Percentiles rank a stretch among this genome's conserved stretches.
Evolutionary conservation across 1,284 basidiomycete genomes (phyloP).

Genomic region (Fomitopsis schrenkii): DNA sequence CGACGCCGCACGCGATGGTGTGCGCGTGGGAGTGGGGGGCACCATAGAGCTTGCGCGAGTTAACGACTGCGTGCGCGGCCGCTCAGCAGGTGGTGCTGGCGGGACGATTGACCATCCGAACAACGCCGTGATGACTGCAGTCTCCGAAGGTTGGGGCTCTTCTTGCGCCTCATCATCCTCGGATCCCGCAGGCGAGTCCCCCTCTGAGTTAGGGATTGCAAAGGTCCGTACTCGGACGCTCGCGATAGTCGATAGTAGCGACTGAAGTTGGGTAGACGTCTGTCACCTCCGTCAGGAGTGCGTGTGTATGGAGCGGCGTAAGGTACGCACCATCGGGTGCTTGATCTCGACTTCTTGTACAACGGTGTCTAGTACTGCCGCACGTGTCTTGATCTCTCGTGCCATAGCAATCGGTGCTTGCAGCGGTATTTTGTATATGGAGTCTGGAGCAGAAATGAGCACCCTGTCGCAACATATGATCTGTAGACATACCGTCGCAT

Average conservation of each 20-base stretch:
- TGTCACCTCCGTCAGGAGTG: conserved; percentile 12
- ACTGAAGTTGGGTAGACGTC: conserved; percentile 32
- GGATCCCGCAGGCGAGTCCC: conserved; percentile 1
- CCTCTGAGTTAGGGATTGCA: conserved; percentile 6
- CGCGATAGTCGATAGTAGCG: conserved; percentile 24
- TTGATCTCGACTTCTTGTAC: conserved; percentile 54
- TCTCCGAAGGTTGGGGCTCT: conserved; percentile 40
- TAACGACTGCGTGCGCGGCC: conserved; percentile 33
- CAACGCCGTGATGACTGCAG: conserved; percentile 55
- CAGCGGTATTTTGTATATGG: conserved; percentile 71
- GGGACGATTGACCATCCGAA: conserved; percentile 66
- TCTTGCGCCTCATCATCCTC: not conserved
- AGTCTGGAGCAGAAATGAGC: conserved; percentile 37
- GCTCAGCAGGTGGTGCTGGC: conserved; percentile 28
- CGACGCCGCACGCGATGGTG: conserved; percentile 44
- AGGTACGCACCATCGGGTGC: conserved; percentile 61
- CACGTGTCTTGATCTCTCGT: conserved; percentile 53
- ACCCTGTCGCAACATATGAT: not conserved
- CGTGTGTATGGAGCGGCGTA: not conserved
- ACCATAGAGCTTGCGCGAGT: conserved; percentile 36
- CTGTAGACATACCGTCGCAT: conserved; percentile 58
- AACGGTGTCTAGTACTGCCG: conserved; percentile 46
- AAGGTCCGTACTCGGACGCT: conserved; percentile 22
- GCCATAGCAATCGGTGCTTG: conserved; percentile 58
- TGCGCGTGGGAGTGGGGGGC: conserved; percentile 33